phyloP scores from a whole-genome alignment of 1,284 basidiomycete genomes.

The Boletus sp. region DNA sequence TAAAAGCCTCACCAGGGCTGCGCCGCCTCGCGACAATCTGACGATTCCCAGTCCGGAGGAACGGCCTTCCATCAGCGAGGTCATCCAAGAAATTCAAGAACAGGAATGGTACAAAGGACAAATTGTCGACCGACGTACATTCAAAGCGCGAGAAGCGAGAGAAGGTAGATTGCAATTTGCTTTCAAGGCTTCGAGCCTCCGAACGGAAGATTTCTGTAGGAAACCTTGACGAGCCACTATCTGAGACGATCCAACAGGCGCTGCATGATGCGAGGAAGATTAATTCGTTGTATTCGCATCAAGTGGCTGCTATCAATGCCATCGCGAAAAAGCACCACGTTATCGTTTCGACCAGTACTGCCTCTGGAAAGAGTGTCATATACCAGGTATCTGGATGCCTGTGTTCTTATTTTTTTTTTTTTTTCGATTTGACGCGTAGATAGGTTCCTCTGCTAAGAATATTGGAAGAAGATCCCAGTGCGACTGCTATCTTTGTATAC shows the following conservation, averaged over 20 bases:
- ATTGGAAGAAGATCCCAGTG: conserved; percentile 56
- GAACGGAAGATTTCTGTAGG: conserved; percentile 35
- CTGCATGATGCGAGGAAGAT: conserved; percentile 65
- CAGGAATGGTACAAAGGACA: conserved; percentile 68
- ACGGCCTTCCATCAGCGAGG: conserved; percentile 53
- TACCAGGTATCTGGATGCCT: conserved; percentile 56
- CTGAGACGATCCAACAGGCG: conserved; percentile 54
- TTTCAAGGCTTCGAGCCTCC: neutral
- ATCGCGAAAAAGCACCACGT: conserved; percentile 65
- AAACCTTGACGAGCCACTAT: conserved; percentile 52
- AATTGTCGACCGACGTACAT: conserved; percentile 54
- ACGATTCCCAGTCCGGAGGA: conserved; percentile 46
- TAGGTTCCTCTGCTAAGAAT: conserved; percentile 72
- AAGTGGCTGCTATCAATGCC: conserved; percentile 72
- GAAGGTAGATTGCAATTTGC: conserved; percentile 39
- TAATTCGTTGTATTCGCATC: conserved; percentile 70
- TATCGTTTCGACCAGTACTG: conserved; percentile 88
- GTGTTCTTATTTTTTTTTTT: neutral
- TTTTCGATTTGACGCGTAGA: neutral
- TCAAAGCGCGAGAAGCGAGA: conserved; percentile 49
- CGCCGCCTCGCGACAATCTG: conserved; percentile 3
- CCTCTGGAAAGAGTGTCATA: conserved; percentile 89
- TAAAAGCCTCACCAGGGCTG: conserved; percentile 4
- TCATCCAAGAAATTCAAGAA: conserved; percentile 56
- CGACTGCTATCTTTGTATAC: conserved; percentile 84